Conservation (phyloP, 768 basidiomycete genomes). For the Rhodotorula taiwanensis region DNA sequence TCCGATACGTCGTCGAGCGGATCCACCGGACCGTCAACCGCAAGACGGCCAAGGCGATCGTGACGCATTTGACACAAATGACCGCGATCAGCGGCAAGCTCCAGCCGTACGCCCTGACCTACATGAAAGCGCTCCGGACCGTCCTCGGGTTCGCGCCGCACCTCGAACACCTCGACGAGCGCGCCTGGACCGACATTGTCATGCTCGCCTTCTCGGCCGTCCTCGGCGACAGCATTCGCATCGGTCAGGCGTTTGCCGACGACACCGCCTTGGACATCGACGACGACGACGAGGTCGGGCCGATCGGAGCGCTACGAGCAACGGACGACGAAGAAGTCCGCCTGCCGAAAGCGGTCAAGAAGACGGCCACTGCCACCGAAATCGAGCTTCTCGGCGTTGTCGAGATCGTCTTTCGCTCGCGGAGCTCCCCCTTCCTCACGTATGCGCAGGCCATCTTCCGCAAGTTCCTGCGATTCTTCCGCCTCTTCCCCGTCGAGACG, state of each 20-base stretch:
- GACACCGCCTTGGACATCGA: conserved; percentile 43
- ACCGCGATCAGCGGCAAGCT: conserved; percentile 56
- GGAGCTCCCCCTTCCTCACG: conserved; percentile 56
- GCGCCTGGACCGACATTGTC: conserved; percentile 62
- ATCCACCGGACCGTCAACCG: conserved; percentile 55
- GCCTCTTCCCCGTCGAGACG: conserved; percentile 62
- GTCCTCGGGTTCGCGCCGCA: conserved; percentile 66
- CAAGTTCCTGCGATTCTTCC: conserved; percentile 60
- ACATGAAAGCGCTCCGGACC: conserved; percentile 65
- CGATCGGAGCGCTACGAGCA: conserved; percentile 1
- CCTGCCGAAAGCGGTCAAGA: neutral
- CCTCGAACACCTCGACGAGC: conserved; percentile 63
- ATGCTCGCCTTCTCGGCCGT: conserved; percentile 71
- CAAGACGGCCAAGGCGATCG: conserved; percentile 54
- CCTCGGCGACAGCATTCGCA: conserved; percentile 53
- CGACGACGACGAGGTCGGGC: conserved; percentile 26
- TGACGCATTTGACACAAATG: conserved; percentile 60
- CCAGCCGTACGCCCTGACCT: conserved; percentile 64
- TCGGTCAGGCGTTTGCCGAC: conserved; percentile 34
- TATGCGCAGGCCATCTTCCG: conserved; percentile 53
- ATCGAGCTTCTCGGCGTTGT: conserved; percentile 65
- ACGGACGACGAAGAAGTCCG: conserved; percentile 5
- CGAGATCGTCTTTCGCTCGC: conserved; percentile 55
- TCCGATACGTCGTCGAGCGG: conserved; percentile 68
- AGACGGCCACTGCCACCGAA: conserved; percentile 46